Conservation (phyloP, 2,329 filamentous ascomycete species). For the Falciphora oryzae region DNA sequence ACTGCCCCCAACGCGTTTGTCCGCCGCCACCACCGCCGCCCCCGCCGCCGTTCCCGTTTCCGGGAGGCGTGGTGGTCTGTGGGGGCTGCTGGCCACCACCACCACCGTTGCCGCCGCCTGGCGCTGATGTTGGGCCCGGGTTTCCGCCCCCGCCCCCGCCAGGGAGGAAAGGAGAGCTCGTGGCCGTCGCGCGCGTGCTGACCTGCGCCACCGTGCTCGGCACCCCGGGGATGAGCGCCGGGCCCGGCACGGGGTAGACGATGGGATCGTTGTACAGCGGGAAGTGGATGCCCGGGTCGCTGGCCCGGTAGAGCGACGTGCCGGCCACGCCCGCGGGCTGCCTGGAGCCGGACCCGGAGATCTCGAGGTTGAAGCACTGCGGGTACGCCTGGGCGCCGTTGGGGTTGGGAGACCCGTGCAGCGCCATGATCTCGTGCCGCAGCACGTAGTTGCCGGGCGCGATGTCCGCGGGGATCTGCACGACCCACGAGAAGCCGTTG, state of each 20-base stretch:
- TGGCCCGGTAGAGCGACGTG: slow-evolving; percentile 23
- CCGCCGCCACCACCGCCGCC: slow-evolving; percentile 1
- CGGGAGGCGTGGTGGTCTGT: not conserved
- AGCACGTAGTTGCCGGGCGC: slow-evolving; percentile 45
- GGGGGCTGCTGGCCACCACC: not conserved
- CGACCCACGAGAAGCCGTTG: slow-evolving; percentile 44
- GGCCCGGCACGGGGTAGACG: slow-evolving; percentile 34
- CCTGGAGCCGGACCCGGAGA: slow-evolving; percentile 39
- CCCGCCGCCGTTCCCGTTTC: not conserved
- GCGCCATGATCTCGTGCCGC: slow-evolving; percentile 45
- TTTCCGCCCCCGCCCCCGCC: slow-evolving; percentile 2
- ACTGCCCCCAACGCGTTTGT: slow-evolving; percentile 8
- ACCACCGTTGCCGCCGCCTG: slow-evolving; percentile 3
- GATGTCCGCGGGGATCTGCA: slow-evolving; percentile 39
- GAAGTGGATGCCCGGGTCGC: slow-evolving; percentile 35
- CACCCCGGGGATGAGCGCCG: slow-evolving; percentile 29
- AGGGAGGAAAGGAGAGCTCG: slow-evolving; percentile 6
- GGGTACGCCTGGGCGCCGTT: slow-evolving; percentile 46
- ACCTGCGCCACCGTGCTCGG: slow-evolving; percentile 20
- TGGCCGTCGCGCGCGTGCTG: slow-evolving; percentile 10
- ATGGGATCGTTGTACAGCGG: slow-evolving; percentile 34
- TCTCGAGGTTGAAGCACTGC: slow-evolving; percentile 52
- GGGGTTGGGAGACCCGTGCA: slow-evolving; percentile 36
- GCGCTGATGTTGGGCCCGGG: not conserved
- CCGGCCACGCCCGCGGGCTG: slow-evolving; percentile 10